Percentiles rank a stretch among this genome's conserved stretches.
phyloP scores from a whole-genome alignment of 106 monocot species.

The Dendrobium huoshanense region DNA sequence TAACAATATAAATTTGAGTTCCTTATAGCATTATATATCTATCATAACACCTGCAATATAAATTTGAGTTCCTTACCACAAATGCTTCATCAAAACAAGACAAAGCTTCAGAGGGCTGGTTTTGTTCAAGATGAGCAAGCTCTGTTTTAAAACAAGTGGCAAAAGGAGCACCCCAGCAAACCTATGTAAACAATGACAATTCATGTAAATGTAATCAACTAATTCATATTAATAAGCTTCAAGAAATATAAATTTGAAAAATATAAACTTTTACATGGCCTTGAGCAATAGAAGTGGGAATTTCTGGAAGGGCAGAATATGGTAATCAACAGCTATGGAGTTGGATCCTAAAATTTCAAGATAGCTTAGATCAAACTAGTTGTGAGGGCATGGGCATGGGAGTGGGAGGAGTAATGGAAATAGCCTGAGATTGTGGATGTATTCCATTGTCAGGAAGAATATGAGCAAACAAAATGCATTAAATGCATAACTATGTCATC shows the following conservation, averaged over 20 bases:
- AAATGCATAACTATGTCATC: too few relatives aligned
- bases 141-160: conserved; percentile 82
- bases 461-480: too few relatives aligned
- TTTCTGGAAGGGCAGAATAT: conserved; percentile 24
- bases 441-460: too few relatives aligned
- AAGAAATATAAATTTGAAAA: not conserved
- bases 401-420: conserved; percentile 28
- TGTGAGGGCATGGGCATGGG: conserved; percentile 37
- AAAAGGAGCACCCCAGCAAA: conserved; percentile 86
- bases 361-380: conserved; percentile 75
- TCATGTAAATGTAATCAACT: not conserved
- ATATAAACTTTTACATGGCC: conserved; percentile 49
- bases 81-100: conserved; percentile 98
- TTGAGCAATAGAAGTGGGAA: conserved; percentile 74
- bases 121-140: conserved; percentile 93
- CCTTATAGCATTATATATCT: not conserved
- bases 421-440: conserved; percentile 34
- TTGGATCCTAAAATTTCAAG: conserved; percentile 59
- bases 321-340: conserved; percentile 2
- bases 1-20: not conserved
- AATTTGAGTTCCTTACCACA: conserved; percentile 56
- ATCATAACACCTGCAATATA: conserved; percentile 74
- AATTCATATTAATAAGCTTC: not conserved
- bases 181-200: conserved; percentile 28
- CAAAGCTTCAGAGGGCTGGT: conserved; percentile 87